Evolutionary conservation across 2,329 filamentous ascomycete genomes (phyloP).

Genomic region (Drechslera avenae): DNA sequence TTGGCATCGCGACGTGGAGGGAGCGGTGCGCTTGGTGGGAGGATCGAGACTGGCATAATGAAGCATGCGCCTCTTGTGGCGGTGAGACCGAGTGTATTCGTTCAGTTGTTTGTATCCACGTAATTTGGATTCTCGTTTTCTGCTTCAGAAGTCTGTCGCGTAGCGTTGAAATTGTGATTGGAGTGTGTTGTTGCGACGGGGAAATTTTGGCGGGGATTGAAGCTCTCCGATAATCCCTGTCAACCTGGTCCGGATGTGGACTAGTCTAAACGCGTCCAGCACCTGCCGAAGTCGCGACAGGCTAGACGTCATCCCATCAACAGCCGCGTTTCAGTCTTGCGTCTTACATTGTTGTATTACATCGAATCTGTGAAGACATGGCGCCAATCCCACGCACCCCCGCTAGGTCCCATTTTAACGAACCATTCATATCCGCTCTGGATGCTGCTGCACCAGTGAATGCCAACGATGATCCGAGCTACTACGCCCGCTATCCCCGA

Average conservation of each 20-base stretch:
- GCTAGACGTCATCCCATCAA: slow-evolving; percentile 34
- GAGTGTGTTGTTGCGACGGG: slow-evolving; percentile 10
- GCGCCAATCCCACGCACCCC: slow-evolving; percentile 5
- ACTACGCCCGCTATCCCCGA: slow-evolving; percentile 45
- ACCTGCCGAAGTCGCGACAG: slow-evolving; percentile 13
- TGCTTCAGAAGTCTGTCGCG: neutral
- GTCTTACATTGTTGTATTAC: neutral
- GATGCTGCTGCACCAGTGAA: slow-evolving; percentile 29
- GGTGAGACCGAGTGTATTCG: neutral
- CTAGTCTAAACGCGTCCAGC: slow-evolving; percentile 18
- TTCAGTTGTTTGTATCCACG: neutral
- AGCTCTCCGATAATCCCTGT: slow-evolving; percentile 18
- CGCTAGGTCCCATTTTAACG: slow-evolving; percentile 19
- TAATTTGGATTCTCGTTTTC: neutral
- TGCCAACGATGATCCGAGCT: slow-evolving; percentile 45
- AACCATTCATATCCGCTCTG: slow-evolving; percentile 38
- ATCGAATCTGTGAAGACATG: slow-evolving; percentile 3
- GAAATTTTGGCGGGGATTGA: slow-evolving; percentile 41
- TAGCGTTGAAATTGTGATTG: neutral
- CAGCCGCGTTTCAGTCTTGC: neutral
- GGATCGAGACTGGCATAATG: slow-evolving; percentile 64
- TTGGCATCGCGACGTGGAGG: slow-evolving; percentile 39
- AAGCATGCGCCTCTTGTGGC: neutral
- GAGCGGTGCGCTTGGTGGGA: slow-evolving; percentile 54
- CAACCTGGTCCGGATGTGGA: slow-evolving; percentile 12